These are phyloP conservation scores for Stropharia rugosoannulata DNA, from an alignment of 768 basidiomycete genomes.

Conservation along the genomic window DNA sequence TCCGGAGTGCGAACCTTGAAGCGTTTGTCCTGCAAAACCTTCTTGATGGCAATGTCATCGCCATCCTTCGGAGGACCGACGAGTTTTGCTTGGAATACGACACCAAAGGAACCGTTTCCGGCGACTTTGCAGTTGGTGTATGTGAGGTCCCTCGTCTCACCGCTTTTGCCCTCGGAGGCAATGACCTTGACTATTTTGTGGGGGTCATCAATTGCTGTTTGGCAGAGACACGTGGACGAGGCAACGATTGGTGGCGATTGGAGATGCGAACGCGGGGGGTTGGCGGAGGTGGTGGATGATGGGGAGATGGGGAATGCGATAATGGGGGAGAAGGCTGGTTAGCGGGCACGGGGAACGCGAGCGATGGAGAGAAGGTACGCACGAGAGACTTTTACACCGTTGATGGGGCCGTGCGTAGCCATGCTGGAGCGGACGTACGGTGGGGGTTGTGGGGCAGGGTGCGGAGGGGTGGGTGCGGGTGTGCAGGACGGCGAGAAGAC, in stretches of 20 bases:
- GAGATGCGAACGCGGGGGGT: constrained; percentile 8
- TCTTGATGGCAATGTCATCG: constrained; percentile 99
- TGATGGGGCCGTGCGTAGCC: constrained; percentile 80
- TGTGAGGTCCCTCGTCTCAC: constrained; percentile 81
- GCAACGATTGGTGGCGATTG: constrained; percentile 37
- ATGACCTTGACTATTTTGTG: constrained; percentile 93
- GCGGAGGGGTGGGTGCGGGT: constrained; percentile 1
- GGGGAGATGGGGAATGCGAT: constrained; percentile 2
- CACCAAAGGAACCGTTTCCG: constrained; percentile 98
- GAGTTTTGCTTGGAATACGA: constrained; percentile 95
- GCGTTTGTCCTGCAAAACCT: constrained; percentile 98
- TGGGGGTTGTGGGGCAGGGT: constrained; percentile 8
- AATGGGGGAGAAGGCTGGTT: constrained; percentile 22
- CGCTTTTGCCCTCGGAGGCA: constrained; percentile 93
- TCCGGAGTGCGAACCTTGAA: constrained; percentile 81
- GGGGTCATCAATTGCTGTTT: constrained; percentile 89
- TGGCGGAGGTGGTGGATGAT: constrained; percentile 8
- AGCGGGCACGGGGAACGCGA: constrained; percentile 20
- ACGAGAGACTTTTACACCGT: constrained; percentile 87
- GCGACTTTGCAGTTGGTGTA: constrained; percentile 99
- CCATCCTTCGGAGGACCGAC: constrained; percentile 60
- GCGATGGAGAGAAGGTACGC: constrained; percentile 35
- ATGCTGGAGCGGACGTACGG: constrained; percentile 35
- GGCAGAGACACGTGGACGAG: constrained; percentile 21
- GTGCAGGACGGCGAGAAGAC: constrained; percentile 8